Percentiles rank a stretch among this genome's conserved stretches.
Evolutionary conservation across 352 stramenopile genomes (phyloP).

Genomic region (Bremia lactucae): DNA sequence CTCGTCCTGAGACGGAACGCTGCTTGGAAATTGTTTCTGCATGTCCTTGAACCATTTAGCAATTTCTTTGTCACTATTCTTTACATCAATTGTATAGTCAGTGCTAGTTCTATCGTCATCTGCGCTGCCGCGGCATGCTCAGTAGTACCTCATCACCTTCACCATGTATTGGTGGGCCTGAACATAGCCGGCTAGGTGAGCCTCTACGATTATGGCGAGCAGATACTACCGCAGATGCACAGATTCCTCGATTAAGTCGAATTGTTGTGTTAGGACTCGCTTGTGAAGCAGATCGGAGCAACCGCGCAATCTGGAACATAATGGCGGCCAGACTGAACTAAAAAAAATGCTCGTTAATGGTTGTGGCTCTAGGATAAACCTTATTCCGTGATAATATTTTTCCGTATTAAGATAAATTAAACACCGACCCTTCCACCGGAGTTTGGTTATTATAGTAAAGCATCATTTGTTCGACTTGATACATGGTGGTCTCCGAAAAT

Average conservation of each 20-base stretch:
- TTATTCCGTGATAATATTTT: too few species aligned
- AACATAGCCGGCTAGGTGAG: constrained; percentile 7
- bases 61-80: constrained; percentile 36
- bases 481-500: constrained; percentile 16
- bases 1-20: constrained; percentile 8
- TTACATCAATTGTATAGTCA: neutral
- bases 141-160: constrained; percentile 22
- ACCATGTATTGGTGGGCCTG: constrained; percentile 20
- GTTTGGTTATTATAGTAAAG: too few species aligned
- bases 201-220: constrained; percentile 38
- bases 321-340: constrained; percentile 5
- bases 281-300: constrained; percentile 19
- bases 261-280: constrained; percentile 1
- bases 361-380: too few species aligned
- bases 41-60: constrained; percentile 37
- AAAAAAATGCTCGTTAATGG: constrained; percentile 6
- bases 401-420: too few species aligned
- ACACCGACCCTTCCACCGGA: too few species aligned
- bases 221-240: constrained; percentile 23
- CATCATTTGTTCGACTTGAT: neutral
- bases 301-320: constrained; percentile 13
- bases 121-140: neutral
- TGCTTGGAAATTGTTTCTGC: constrained; percentile 27
- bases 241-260: constrained; percentile 24
- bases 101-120: neutral